Conservation (phyloP, 1,284 basidiomycete species). For the Puccinia polysora region DNA sequence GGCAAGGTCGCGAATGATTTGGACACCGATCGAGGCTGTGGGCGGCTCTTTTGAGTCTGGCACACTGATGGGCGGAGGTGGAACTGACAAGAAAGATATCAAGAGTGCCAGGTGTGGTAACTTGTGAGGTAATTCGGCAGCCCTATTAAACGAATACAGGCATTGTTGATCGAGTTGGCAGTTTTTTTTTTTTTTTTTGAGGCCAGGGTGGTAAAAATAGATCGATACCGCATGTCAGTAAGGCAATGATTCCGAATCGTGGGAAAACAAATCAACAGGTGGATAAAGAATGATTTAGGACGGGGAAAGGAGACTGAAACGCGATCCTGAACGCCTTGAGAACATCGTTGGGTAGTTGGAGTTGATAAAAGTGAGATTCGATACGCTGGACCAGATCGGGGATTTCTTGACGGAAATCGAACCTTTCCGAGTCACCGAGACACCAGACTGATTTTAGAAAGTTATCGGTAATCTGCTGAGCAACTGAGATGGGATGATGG, state of each 20-base stretch:
- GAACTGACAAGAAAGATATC: slow-evolving; percentile 65
- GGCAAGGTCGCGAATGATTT: slow-evolving; percentile 79
- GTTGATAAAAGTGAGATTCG: slow-evolving; percentile 45
- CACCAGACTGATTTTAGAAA: slow-evolving; percentile 34
- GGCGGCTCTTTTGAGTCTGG: slow-evolving; percentile 43
- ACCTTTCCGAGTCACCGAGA: slow-evolving; percentile 45
- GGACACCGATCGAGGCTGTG: slow-evolving; percentile 60
- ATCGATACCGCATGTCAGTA: not conserved
- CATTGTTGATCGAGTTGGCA: too few species aligned
- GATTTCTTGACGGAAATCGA: slow-evolving; percentile 45
- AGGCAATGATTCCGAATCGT: not conserved
- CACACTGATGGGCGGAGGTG: slow-evolving; percentile 42
- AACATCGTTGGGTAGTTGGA: slow-evolving; percentile 28
- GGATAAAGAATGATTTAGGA: not conserved
- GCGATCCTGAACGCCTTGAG: slow-evolving; percentile 49
- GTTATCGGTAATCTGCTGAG: slow-evolving; percentile 24
- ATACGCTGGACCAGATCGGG: slow-evolving; percentile 44
- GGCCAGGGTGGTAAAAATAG: not conserved
- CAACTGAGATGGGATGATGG: slow-evolving; percentile 4
- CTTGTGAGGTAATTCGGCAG: slow-evolving; percentile 87
- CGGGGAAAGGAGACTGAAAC: slow-evolving; percentile 42
- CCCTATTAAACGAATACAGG: too few species aligned
- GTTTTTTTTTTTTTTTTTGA: not conserved
- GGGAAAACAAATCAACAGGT: not conserved
- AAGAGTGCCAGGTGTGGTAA: slow-evolving; percentile 78